Base-by-base conservation (phyloP, 1,284 basidiomycete species). In the Erythrobasidium hasegawianum region DNA sequence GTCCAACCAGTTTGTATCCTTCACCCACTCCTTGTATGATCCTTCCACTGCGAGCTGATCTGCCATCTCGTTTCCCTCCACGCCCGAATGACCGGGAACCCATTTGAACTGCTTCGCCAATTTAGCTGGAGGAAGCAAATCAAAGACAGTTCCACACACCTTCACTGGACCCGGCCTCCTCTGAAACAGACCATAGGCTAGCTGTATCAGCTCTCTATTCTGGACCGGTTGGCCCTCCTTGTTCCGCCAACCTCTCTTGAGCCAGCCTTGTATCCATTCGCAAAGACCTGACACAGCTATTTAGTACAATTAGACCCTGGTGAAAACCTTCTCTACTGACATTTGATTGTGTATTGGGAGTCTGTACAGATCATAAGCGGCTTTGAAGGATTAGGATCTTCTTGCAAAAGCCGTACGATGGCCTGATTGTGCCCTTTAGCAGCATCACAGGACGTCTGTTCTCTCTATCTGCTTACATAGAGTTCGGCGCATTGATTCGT, bases 401-500 rank as follows among this genome's bases (percentile, higher is more conserved):
- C 83, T 75, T 90, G 86, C 4, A 92, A 79, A 18, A 86, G 81
- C 11, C 87, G 85, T 14, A 86, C 78, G 69, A 92, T 87, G 2
- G 88, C 89, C 87, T 90, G 71, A 26, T 10, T n/a, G 2, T 24
- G 45, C n/a, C n/a, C n/a, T n/a, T n/a, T 22, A 39, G 14, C 27
- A 62, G 45, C 24, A 13, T 18, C 26, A 59, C n/a, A 13, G 4
- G 38, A 9, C 7, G 41, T 5, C 26, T 54, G 33, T 39, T 39
- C 24, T 16, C 53, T 56, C 38, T 27, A 7, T 18, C 50, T 13
- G 79, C 84, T 70, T 68, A 87, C 89, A 70, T 89, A 85, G 27
- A 94, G 81, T 75, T 94, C 90, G 1, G 89, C 90, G 13, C 89
- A 81, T 70, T 94, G 93, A 75, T 94, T 94, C 0, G 90, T 93